Evolutionary conservation across 352 stramenopile genomes (phyloP), one percentile per base, ranked within the genome.

Genomic region (Globisporangium orthogonon): DNA sequence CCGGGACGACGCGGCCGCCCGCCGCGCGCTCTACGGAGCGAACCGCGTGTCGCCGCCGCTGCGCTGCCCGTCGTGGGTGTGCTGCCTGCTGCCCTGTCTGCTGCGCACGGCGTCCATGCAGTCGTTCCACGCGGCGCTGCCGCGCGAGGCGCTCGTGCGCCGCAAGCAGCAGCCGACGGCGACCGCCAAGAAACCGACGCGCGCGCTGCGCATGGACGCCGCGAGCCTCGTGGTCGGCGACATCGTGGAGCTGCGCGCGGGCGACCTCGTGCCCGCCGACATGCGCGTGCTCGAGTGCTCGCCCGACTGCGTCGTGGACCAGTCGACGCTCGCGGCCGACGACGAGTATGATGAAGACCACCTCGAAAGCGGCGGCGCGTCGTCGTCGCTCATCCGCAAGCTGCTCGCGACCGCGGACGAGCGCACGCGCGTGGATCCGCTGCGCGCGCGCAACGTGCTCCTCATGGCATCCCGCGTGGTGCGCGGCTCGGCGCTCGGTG

Each of bases 31-130:
- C 23, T 85, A 89, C 68, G 90, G 87, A 31, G 72, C 91, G 40
- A 98, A 98, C 68, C 74, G 83, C 44, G 83, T 98, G 54, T 84
- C 80, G 45, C 87, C 90, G 39, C 95, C 95, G 1, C 77, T 97
- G 3, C 85, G 97, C 62, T 98, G 93, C 60, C 95, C 95, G 6
- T 91, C 89, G 41, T 98, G 91, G 93, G 65, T 97, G 17, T 98
- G 95, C 65, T 97, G 88, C 59, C 58, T 98, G 54, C 67, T 98
- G 51, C 93, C 95, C 7, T 98, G 93, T 70, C 89, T 98, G 37
- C 83, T 96, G 59, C 83, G 88, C 51, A 90, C 93, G 18, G 63
- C 81, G 15, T 91, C 82, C 48, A 98, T 98, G 89, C 91, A 96
- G 69, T 70, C 80, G 44, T 98, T 96, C 66, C 73, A 86, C 41